Evolutionary conservation across 306 rosid genomes (phyloP).

Genomic region (Astragalus membranaceus): DNA sequence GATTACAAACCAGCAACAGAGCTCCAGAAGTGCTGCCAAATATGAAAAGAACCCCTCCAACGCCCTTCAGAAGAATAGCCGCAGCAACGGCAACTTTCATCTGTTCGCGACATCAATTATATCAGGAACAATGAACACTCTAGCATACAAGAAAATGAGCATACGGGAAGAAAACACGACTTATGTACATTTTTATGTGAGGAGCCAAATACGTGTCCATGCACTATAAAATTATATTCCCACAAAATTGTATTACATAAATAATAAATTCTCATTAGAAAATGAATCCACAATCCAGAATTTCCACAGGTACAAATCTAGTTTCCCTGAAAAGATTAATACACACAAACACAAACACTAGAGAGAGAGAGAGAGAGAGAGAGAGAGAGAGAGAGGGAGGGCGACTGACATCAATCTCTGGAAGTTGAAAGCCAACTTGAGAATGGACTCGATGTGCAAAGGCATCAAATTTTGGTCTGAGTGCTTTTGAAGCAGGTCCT

Average conservation of each 20-base stretch:
- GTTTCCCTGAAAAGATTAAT: not conserved
- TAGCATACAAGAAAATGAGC: not conserved
- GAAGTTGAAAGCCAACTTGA: slow-evolving; percentile 43
- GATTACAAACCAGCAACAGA: slow-evolving; percentile 41
- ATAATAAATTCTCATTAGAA: not conserved
- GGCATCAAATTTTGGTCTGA: slow-evolving; percentile 45
- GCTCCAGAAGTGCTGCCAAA: slow-evolving; percentile 46
- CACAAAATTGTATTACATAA: not conserved
- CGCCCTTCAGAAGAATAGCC: slow-evolving; percentile 44
- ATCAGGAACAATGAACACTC: not conserved
- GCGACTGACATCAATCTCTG: slow-evolving; percentile 41
- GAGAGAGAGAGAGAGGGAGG: not conserved
- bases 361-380: not conserved
- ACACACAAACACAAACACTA: not conserved
- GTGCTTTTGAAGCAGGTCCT: slow-evolving; percentile 37
- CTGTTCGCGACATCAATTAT: slow-evolving; percentile 25
- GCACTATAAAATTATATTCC: not conserved
- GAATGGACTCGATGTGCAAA: slow-evolving; percentile 36
- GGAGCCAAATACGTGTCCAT: not conserved
- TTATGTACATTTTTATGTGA: not conserved
- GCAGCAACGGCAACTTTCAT: slow-evolving; percentile 29
- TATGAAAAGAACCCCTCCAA: slow-evolving; percentile 50
- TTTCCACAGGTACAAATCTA: not conserved
- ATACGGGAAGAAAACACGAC: not conserved
- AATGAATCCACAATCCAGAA: not conserved